Percentiles rank a stretch among this genome's conserved stretches.
phyloP scores from a whole-genome alignment of 2,329 filamentous ascomycete species.

The Aaosphaeria arxii region DNA sequence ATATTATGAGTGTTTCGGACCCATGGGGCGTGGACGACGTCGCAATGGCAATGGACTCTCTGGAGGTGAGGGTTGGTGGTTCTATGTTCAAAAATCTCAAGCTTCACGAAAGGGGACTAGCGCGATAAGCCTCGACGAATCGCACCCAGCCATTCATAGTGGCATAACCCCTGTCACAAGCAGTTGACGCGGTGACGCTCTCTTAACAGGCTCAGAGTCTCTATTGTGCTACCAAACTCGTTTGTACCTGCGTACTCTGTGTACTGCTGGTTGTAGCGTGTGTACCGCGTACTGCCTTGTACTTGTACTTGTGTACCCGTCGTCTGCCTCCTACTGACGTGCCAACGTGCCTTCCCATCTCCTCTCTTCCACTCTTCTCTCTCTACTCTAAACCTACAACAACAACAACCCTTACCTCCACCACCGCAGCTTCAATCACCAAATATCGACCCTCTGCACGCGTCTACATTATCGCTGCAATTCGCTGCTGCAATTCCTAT shows the following conservation, averaged over 20 bases:
- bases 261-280: too few species aligned
- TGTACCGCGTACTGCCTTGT: too few species aligned
- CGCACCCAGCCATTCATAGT: background rate
- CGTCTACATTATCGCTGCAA: background rate
- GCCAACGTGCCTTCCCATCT: background rate
- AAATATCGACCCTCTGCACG: background rate
- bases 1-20: too few species aligned
- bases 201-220: too few species aligned
- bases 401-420: too few species aligned
- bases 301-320: background rate
- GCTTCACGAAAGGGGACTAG: slow-evolving; percentile 22
- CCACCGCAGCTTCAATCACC: background rate
- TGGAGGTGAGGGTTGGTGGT: too few species aligned
- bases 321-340: background rate
- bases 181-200: too few species aligned
- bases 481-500: background rate
- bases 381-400: background rate
- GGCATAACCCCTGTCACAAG: too few species aligned
- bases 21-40: slow-evolving; percentile 8
- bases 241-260: too few species aligned
- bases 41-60: slow-evolving; percentile 13
- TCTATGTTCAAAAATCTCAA: slow-evolving; percentile 26
- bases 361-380: slow-evolving; percentile 2
- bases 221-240: too few species aligned
- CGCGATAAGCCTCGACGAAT: background rate